Conservation (phyloP, 2,329 filamentous ascomycete genomes). For the Colletotrichum higginsianum region DNA sequence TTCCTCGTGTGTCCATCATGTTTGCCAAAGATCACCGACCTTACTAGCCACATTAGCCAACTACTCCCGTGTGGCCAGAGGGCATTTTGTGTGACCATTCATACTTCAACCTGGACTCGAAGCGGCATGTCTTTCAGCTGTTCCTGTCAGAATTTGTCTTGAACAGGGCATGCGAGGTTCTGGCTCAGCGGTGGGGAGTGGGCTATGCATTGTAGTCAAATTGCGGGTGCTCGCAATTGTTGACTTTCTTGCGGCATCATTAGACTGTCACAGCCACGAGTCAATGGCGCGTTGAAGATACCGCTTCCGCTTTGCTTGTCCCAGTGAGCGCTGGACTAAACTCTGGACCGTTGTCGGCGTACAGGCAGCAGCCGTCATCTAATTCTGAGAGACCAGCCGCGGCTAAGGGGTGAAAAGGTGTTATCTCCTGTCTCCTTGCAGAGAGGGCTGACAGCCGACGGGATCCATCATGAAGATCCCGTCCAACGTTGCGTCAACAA, state of each 20-base stretch:
- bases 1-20: not conserved
- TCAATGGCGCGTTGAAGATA: slow-evolving; percentile 25
- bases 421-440: slow-evolving; percentile 17
- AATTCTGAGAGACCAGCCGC: not conserved
- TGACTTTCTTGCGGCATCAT: slow-evolving; percentile 10
- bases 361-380: slow-evolving; percentile 19
- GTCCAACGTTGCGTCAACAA: slow-evolving; percentile 44
- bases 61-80: slow-evolving; percentile 6
- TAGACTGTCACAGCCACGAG: slow-evolving; percentile 17
- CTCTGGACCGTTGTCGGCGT: slow-evolving; percentile 9
- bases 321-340: slow-evolving; percentile 3
- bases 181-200: not conserved
- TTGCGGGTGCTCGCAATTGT: slow-evolving; percentile 23
- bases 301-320: slow-evolving; percentile 10
- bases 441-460: slow-evolving; percentile 30
- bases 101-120: slow-evolving; percentile 4
- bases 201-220: not conserved
- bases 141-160: slow-evolving; percentile 32
- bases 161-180: not conserved
- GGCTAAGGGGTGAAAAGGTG: not conserved
- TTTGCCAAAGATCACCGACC: slow-evolving; percentile 2
- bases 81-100: slow-evolving; percentile 1
- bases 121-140: slow-evolving; percentile 24
- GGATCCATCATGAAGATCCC: slow-evolving; percentile 36
- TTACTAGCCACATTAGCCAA: not conserved